Evolutionary conservation across 2,329 filamentous ascomycete species (phyloP).

Genomic region (Trichoderma oligosporum): DNA sequence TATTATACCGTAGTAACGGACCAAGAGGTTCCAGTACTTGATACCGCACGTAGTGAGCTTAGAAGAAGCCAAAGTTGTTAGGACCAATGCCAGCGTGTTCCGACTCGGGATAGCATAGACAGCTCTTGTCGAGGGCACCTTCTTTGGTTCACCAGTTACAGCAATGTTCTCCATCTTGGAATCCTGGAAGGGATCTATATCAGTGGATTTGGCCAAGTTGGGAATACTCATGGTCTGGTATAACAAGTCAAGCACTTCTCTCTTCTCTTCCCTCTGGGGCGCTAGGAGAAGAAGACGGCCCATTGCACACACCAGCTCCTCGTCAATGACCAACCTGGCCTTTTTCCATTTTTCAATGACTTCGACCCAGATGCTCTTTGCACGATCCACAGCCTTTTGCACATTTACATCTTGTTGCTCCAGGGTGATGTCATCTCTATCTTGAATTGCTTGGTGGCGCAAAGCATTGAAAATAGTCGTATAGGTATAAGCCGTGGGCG

Average conservation of each 20-base stretch:
- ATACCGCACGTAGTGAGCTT: slow-evolving; percentile 59
- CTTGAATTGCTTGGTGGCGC: slow-evolving; percentile 36
- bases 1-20: slow-evolving; percentile 54
- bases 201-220: slow-evolving; percentile 41
- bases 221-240: slow-evolving; percentile 78
- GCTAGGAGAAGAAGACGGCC: slow-evolving; percentile 70
- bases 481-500: slow-evolving; percentile 70
- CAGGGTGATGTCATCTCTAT: slow-evolving; percentile 26
- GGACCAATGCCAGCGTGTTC: slow-evolving; percentile 64
- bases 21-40: slow-evolving; percentile 75
- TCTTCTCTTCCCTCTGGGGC: slow-evolving; percentile 55
- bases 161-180: slow-evolving; percentile 25
- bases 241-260: slow-evolving; percentile 71
- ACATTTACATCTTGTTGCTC: slow-evolving; percentile 35
- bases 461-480: slow-evolving; percentile 79
- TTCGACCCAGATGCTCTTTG: slow-evolving; percentile 75
- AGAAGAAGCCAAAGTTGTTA: slow-evolving; percentile 60
- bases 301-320: slow-evolving; percentile 76
- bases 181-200: slow-evolving; percentile 23
- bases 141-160: slow-evolving; percentile 12
- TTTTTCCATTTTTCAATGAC: slow-evolving; percentile 70
- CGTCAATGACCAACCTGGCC: slow-evolving; percentile 69
- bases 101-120: slow-evolving; percentile 44
- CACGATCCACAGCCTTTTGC: slow-evolving; percentile 57
- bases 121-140: slow-evolving; percentile 24